These are phyloP conservation scores for Solanum gracilifrons DNA, from an alignment of 257 asterid genomes.

Conservation along the genomic window DNA sequence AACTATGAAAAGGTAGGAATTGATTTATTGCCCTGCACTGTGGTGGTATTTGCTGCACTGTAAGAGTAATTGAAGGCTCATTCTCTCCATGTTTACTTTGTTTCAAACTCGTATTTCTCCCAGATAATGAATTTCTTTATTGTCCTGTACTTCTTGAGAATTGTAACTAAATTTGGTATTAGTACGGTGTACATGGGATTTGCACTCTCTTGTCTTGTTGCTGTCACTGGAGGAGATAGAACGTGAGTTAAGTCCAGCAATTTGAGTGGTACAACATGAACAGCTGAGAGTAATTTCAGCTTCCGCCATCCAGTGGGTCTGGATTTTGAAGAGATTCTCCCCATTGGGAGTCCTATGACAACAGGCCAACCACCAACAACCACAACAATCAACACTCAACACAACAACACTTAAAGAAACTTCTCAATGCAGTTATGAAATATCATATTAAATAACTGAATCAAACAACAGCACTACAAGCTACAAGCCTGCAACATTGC, in stretches of 20 bases:
- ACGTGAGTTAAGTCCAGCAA: constrained; percentile 51
- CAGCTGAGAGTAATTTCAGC: background rate
- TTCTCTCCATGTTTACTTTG: background rate
- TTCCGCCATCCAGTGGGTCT: background rate
- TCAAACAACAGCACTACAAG: too few relatives aligned
- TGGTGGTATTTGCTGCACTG: background rate
- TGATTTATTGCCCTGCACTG: background rate
- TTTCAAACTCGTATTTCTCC: background rate
- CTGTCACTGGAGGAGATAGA: constrained; percentile 85
- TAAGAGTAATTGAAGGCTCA: background rate
- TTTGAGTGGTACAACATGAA: constrained; percentile 12
- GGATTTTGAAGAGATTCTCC: background rate
- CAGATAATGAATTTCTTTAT: constrained; percentile 80
- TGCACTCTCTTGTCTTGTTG: constrained; percentile 57
- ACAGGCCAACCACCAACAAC: too few relatives aligned
- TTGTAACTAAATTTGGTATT: constrained; percentile 76
- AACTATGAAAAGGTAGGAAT: background rate
- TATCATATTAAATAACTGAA: too few relatives aligned
- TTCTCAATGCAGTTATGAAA: too few relatives aligned
- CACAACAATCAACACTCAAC: too few relatives aligned
- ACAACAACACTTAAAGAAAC: too few relatives aligned
- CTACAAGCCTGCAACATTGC: too few relatives aligned
- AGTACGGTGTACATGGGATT: constrained; percentile 82
- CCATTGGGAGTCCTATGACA: too few relatives aligned
- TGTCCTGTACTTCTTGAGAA: constrained; percentile 79